Evolutionary conservation across 352 stramenopile species (phyloP).

Genomic region (Phytophthora europaea): DNA sequence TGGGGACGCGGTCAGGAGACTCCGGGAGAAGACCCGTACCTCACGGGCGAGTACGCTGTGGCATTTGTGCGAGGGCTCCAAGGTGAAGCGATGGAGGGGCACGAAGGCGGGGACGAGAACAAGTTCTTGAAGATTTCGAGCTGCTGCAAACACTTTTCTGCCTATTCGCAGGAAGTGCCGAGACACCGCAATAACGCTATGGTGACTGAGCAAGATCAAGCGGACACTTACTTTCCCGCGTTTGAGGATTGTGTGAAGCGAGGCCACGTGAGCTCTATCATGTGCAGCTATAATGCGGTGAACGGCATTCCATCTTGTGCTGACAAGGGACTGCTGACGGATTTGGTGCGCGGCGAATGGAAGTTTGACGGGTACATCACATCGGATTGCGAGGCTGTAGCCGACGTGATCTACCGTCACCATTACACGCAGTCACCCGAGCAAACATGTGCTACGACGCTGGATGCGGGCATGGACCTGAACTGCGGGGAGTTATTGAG

Average conservation of each 20-base stretch:
- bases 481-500: conserved; percentile 86
- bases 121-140: conserved; percentile 84
- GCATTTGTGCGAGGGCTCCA: conserved; percentile 90
- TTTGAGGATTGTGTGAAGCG: conserved; percentile 88
- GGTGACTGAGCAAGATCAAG: conserved; percentile 88
- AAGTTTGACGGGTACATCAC: conserved; percentile 94
- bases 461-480: conserved; percentile 85
- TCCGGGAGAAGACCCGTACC: conserved; percentile 91
- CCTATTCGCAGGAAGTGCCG: conserved; percentile 87
- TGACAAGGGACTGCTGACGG: conserved; percentile 83
- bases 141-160: conserved; percentile 95
- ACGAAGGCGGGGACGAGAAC: neutral
- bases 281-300: conserved; percentile 97
- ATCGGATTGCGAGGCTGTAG: conserved; percentile 92
- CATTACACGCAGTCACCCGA: conserved; percentile 81
- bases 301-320: conserved; percentile 94
- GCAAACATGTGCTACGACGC: conserved; percentile 60
- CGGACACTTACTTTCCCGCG: conserved; percentile 91
- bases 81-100: conserved; percentile 54
- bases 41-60: conserved; percentile 88
- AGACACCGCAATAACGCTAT: conserved; percentile 91
- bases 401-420: conserved; percentile 79
- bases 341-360: conserved; percentile 85
- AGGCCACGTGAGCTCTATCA: conserved; percentile 84
- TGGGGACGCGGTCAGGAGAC: conserved; percentile 94